Evolutionary conservation across 2,329 filamentous ascomycete genomes (phyloP).

Genomic region (Neonectria hederae): DNA sequence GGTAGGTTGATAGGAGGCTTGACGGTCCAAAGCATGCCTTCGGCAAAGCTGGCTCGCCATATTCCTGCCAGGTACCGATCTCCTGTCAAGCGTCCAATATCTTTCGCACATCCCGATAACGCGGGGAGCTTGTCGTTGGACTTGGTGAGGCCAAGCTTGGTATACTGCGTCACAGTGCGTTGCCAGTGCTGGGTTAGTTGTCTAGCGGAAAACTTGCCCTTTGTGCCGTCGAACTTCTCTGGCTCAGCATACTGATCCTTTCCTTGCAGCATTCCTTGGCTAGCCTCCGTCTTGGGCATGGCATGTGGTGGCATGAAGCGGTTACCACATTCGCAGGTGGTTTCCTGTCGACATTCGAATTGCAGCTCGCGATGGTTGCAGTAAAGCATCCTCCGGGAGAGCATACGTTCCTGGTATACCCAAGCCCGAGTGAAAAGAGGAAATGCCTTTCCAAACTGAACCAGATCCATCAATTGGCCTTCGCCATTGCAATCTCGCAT

Average conservation of each 20-base stretch:
- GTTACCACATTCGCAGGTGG: constrained; percentile 26
- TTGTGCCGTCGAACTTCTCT: neutral
- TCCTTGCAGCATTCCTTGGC: neutral
- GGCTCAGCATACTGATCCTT: constrained; percentile 1
- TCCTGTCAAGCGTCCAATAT: neutral
- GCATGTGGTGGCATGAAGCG: neutral
- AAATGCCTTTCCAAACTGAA: neutral
- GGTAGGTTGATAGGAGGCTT: neutral
- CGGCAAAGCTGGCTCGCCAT: neutral
- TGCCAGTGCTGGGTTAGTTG: constrained; percentile 10
- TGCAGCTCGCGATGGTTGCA: constrained; percentile 29
- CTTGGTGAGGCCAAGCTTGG: constrained; percentile 6
- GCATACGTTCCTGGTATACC: constrained; percentile 37
- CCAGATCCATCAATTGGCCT: neutral
- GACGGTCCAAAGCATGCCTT: constrained; percentile 10
- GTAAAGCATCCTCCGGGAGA: constrained; percentile 32
- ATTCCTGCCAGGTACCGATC: constrained; percentile 8
- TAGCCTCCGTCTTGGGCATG: neutral
- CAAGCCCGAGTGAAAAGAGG: constrained; percentile 24
- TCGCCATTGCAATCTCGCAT: constrained; percentile 1
- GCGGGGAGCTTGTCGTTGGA: constrained; percentile 6
- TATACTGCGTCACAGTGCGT: constrained; percentile 1
- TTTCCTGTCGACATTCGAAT: constrained; percentile 27
- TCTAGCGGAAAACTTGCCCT: neutral
- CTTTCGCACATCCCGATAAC: constrained; percentile 7